Base-by-base conservation (phyloP, 2,329 filamentous ascomycete species). In the Pestalotiopsis sp. region DNA sequence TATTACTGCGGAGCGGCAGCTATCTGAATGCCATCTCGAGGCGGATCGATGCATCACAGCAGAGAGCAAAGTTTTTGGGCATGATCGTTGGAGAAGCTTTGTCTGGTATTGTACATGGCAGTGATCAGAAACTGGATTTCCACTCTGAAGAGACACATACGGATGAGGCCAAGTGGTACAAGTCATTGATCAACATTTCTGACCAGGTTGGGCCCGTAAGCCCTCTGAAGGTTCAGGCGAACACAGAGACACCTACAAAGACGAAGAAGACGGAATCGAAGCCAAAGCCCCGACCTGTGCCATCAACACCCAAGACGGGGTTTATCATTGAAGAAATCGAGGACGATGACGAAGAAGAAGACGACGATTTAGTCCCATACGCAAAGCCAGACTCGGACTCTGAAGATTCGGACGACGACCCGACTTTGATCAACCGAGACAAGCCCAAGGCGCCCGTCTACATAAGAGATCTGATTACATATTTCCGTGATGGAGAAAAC, bases 391-490 rank as follows among this genome's bases (percentile, higher is more conserved):
- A 94, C 75, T 94, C 93, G 1, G 96, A 99, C 73, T 87, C 90
- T 0, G 93, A 97, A 77, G 96, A 99, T 77, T 95, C 94, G 0
- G 94, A 98, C 68, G 95, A 98, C 49, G 97, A 99, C 74, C 91
- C 96, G 4, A 97, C 94, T 0, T 83, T 97, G 20, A 87, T 98
- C 62, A 91, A 92, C 68, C 88, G 95, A 14, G 91, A 96, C 79
- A 98, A 96, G 74, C 89, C 92, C 25, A 92, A 89, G 69, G 88
- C 94, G 0, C 96, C 96, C 1, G 94, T 99, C 1, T 98, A 98
- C 75, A 92, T 98, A 69, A 90, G 94, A 60, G 94, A 97, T 74
- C 85, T 98, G 12, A 90, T 98, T 67, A 78, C 85, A 7, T 95
- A 91, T 75, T 85, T 99, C 2, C 88, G 93, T 63, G 93, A 97